Evolutionary conservation across 805 yeast genomes (phyloP).

Genomic region (Wickerhamiella sorbophila): DNA sequence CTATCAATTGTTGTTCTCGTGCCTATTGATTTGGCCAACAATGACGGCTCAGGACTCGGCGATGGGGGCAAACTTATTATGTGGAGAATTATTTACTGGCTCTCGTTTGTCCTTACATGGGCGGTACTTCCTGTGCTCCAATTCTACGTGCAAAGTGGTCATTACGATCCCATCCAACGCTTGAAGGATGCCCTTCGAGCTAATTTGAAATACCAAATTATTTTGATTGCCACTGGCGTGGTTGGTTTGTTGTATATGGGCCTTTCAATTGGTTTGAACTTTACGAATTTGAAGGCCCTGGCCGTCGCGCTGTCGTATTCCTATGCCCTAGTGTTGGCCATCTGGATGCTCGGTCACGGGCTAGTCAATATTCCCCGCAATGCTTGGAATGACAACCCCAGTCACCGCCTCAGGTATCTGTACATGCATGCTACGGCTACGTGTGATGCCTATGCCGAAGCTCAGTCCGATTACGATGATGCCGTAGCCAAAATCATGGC

Average conservation of each 20-base stretch:
- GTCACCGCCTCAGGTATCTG: constrained; percentile 23
- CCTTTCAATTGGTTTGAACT: constrained; percentile 38
- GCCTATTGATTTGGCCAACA: constrained; percentile 60
- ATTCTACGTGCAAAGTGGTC: constrained; percentile 59
- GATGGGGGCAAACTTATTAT: constrained; percentile 34
- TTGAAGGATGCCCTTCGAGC: constrained; percentile 42
- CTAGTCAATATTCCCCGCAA: constrained; percentile 50
- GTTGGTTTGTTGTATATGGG: constrained; percentile 47
- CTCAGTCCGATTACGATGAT: constrained; percentile 48
- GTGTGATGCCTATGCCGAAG: constrained; percentile 49
- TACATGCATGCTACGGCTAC: constrained; percentile 44
- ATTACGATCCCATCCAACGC: constrained; percentile 33
- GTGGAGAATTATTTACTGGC: constrained; percentile 73
- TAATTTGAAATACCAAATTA: constrained; percentile 46
- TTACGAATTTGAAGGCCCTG: constrained; percentile 46
- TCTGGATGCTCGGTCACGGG: constrained; percentile 81
- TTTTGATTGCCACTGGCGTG: constrained; percentile 38
- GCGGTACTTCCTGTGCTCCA: constrained; percentile 55
- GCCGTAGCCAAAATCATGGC: constrained; percentile 44
- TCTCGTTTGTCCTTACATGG: constrained; percentile 72
- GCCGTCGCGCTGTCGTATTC: constrained; percentile 65
- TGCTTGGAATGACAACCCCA: constrained; percentile 28
- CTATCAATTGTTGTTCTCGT: constrained; percentile 56
- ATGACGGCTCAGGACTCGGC: constrained; percentile 32
- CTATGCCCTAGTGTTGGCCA: constrained; percentile 56